These are phyloP conservation scores for Oryza coarctata DNA, from an alignment of 176 grass and related monocot genomes.

Conservation along the genomic window DNA sequence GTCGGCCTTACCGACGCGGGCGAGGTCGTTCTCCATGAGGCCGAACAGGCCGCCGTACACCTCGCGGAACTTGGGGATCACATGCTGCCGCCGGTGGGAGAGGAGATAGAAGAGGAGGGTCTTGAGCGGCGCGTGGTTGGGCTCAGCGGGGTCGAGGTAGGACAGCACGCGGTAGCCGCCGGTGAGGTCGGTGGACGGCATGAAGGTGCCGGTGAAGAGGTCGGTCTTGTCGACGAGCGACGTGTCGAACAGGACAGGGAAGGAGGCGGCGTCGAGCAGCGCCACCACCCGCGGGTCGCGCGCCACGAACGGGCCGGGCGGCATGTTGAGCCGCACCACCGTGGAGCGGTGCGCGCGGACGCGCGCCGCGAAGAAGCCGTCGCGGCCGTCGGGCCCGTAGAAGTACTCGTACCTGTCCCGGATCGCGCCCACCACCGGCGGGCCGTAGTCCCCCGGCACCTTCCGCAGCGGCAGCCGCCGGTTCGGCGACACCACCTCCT, in stretches of 20 bases:
- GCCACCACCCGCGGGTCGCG: conserved; percentile 81
- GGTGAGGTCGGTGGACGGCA: conserved; percentile 92
- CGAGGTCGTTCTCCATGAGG: conserved; percentile 63
- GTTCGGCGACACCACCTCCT: conserved; percentile 40
- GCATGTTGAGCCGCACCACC: conserved; percentile 94
- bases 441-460: conserved; percentile 84
- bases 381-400: conserved; percentile 71
- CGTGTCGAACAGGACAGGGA: conserved; percentile 90
- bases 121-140: conserved; percentile 83
- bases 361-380: conserved; percentile 85
- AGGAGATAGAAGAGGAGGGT: conserved; percentile 80
- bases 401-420: conserved; percentile 83
- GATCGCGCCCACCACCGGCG: conserved; percentile 64
- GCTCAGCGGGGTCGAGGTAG: conserved; percentile 83
- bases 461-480: conserved; percentile 60
- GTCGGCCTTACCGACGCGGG: conserved; percentile 61
- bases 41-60: conserved; percentile 69
- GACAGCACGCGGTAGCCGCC: conserved; percentile 82
- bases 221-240: conserved; percentile 85
- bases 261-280: conserved; percentile 87
- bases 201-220: conserved; percentile 98
- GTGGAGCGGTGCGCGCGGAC: conserved; percentile 63
- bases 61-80: conserved; percentile 72
- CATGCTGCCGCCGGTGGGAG: conserved; percentile 55
- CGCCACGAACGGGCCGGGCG: conserved; percentile 80